Conservation (phyloP, 164 flowering plant genomes). For the Malania oleifera region DNA sequence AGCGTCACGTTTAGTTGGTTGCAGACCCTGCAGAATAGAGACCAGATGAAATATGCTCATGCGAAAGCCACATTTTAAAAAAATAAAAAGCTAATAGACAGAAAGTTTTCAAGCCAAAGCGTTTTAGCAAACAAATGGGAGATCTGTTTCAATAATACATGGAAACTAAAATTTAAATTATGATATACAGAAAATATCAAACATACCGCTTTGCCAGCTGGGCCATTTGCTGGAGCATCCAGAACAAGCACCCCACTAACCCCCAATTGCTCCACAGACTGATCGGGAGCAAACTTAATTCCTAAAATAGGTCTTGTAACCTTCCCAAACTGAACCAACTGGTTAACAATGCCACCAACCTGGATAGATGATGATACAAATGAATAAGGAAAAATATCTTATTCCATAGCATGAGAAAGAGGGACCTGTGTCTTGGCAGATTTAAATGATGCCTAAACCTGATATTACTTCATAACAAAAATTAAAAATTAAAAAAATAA, state of each 20-base stretch:
- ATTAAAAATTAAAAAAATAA: not conserved
- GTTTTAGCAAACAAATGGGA: no score
- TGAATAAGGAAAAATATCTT: not conserved
- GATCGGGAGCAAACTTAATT: constrained; percentile 97
- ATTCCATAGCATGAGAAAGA: not conserved
- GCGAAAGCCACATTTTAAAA: not conserved
- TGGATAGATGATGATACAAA: constrained; percentile 15
- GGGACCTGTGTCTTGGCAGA: not conserved
- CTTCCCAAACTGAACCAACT: constrained; percentile 82
- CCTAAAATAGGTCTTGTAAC: constrained; percentile 94
- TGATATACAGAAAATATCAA: constrained; percentile 1
- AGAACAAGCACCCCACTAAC: constrained; percentile 93
- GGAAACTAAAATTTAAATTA: not conserved
- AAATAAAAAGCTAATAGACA: not conserved
- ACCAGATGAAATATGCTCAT: not conserved
- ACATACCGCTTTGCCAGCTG: constrained; percentile 95
- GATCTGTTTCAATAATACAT: not conserved
- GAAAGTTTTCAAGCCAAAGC: no score
- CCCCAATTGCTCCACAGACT: constrained; percentile 94
- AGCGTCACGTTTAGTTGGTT: constrained; percentile 78
- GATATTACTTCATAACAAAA: not conserved
- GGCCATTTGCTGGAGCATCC: constrained; percentile 92
- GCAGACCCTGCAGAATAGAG: constrained; percentile 56
- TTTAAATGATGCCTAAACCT: not conserved
- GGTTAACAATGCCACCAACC: constrained; percentile 94